Conservation (phyloP, 345 rosid species). For the Brassica rapa region DNA sequence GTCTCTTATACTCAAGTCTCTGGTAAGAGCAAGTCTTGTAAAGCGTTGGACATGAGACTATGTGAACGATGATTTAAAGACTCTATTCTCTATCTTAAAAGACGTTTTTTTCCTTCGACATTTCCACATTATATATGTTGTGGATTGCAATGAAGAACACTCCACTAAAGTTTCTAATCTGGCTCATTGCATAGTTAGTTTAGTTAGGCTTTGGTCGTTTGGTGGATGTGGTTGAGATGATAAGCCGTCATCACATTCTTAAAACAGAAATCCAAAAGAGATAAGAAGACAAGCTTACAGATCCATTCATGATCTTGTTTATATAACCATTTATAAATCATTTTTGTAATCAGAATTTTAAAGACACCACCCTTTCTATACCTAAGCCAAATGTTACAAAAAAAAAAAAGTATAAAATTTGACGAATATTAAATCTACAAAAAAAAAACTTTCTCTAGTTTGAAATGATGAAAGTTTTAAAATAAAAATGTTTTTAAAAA, state of each 20-base stretch:
- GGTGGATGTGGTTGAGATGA: neutral
- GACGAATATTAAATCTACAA: no score
- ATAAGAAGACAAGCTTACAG: no score
- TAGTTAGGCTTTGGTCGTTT: no score
- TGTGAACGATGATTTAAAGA: slow-evolving; percentile 40
- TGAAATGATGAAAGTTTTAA: no score
- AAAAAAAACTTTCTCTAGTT: no score
- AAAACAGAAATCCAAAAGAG: neutral
- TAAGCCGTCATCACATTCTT: neutral
- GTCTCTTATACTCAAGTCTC: slow-evolving; percentile 51
- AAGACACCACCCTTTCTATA: no score
- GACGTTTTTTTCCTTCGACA: neutral
- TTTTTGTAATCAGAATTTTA: no score
- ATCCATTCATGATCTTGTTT: no score
- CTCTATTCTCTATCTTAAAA: neutral
- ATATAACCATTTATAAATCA: no score
- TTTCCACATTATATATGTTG: neutral
- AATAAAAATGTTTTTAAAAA: no score
- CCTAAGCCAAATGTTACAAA: no score
- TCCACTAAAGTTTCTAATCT: neutral
- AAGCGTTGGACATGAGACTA: slow-evolving; percentile 46
- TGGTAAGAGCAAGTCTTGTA: slow-evolving; percentile 52
- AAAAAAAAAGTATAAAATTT: no score
- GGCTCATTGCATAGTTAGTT: neutral
- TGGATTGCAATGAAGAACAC: neutral